These are phyloP conservation scores for Colletotrichum costaricense DNA, from an alignment of 2,329 filamentous ascomycete species.

Conservation along the genomic window DNA sequence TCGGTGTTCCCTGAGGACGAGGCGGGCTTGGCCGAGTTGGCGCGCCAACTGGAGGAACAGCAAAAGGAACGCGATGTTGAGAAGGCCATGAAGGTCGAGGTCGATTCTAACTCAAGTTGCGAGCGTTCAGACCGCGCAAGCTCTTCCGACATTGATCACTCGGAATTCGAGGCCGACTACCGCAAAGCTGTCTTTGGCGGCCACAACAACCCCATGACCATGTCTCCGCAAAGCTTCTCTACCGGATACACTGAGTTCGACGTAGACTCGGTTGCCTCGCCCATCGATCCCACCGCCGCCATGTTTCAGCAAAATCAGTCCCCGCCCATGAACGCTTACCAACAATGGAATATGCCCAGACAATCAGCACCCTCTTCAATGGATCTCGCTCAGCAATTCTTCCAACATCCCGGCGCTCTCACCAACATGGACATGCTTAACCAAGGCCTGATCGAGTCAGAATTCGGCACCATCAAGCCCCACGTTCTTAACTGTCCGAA, in stretches of 20 bases:
- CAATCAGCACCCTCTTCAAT: conserved; percentile 43
- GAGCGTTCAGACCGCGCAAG: conserved; percentile 60
- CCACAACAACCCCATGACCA: conserved; percentile 53
- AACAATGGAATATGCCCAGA: conserved; percentile 34
- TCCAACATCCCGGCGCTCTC: conserved; percentile 53
- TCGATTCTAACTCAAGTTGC: conserved; percentile 47
- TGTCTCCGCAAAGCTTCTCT: conserved; percentile 66
- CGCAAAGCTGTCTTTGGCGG: conserved; percentile 58
- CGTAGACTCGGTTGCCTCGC: conserved; percentile 49
- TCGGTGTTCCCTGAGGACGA: conserved; percentile 72
- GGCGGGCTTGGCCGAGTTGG: conserved; percentile 66
- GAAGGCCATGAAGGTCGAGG: conserved; percentile 45
- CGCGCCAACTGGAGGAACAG: conserved; percentile 62
- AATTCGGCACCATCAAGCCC: conserved; percentile 67
- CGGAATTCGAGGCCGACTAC: conserved; percentile 67
- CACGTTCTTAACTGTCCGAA: conserved; percentile 64
- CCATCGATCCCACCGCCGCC: conserved; percentile 46
- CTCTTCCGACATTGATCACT: conserved; percentile 66
- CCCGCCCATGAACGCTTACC: conserved; percentile 46
- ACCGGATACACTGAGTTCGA: conserved; percentile 55
- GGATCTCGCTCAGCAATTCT: conserved; percentile 53
- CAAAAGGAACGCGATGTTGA: conserved; percentile 54
- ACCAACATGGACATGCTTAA: conserved; percentile 59
- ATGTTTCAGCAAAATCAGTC: conserved; percentile 50
- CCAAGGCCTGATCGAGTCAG: conserved; percentile 62